phyloP scores from a whole-genome alignment of 495 filamentous ascomycete genomes.

The Polyplosphaeria fusca region DNA sequence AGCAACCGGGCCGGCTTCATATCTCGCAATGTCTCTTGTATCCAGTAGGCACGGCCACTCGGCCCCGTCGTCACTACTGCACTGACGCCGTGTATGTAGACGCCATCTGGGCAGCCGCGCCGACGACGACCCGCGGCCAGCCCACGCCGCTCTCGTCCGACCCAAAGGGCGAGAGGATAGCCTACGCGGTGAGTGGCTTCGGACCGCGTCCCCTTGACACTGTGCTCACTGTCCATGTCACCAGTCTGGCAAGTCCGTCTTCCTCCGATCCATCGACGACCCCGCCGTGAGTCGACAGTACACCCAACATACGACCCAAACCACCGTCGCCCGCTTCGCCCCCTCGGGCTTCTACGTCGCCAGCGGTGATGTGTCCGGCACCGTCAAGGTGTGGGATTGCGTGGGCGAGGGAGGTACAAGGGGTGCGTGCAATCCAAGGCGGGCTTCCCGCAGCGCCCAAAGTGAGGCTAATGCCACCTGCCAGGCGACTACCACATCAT shows the following conservation, averaged over 20 bases:
- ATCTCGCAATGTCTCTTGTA: slow-evolving; percentile 27
- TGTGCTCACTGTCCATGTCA: background rate
- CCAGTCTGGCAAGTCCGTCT: slow-evolving; percentile 93
- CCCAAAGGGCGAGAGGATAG: slow-evolving; percentile 85
- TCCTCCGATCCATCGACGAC: slow-evolving; percentile 87
- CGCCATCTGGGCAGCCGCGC: slow-evolving; percentile 70
- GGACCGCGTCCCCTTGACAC: background rate
- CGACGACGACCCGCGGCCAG: slow-evolving; percentile 78
- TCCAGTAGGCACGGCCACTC: no score
- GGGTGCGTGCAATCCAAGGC: slow-evolving; percentile 38
- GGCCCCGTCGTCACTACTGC: background rate
- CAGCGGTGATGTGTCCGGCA: slow-evolving; percentile 82
- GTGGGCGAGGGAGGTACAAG: slow-evolving; percentile 64
- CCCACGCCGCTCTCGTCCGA: slow-evolving; percentile 89
- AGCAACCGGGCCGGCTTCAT: no score
- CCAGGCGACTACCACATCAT: slow-evolving; percentile 88
- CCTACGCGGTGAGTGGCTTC: slow-evolving; percentile 71
- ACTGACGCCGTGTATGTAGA: slow-evolving; percentile 45
- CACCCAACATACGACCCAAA: slow-evolving; percentile 78
- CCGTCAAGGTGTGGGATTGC: slow-evolving; percentile 85
- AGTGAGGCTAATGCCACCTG: slow-evolving; percentile 24
- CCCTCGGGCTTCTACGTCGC: slow-evolving; percentile 94
- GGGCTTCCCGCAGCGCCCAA: background rate
- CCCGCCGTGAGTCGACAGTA: slow-evolving; percentile 81
- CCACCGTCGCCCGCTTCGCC: slow-evolving; percentile 90